Evolutionary conservation across 805 yeast genomes (phyloP), one percentile per base, ranked within the genome.

Genomic region (Starmerella floris): DNA sequence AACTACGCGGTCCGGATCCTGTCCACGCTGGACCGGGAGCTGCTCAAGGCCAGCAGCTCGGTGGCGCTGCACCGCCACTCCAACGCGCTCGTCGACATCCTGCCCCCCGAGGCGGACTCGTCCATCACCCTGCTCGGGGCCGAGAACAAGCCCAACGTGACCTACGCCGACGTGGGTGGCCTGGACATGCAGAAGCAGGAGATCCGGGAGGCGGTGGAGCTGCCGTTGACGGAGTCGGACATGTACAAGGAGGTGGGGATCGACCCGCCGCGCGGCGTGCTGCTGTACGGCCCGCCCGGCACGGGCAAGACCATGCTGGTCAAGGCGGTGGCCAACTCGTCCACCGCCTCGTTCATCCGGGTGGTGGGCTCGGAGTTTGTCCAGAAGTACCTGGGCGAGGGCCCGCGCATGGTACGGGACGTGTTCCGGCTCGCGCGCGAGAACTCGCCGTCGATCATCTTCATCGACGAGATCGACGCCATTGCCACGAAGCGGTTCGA

Each of bases 291-390:
- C n/a, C 97, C 98, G 10, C 99, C 99, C 37, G 99, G 99, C 61
- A 91, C 98, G 1, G 99, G 99, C 57, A 91, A 91, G 63, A 91
- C 99, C 20, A 87, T 91, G 97, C 73, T 91, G 60, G 99, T 91
- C 38, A 91, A 91, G 64, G 98, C 99, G 0, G 99, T 91, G 37
- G 99, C 99, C 11, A 88, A 91, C 64, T 77, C 88, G 44, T 80
- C 97, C 3, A 83, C 94, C 1, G 98, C 98, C 2, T 73, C 95
- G 4, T 91, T 91, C 57, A 91, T 91, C 54, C 82, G 97, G 62
- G 95, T 91, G 25, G 91, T 84, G 55, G 98, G 98, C 49, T 88
- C 97, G 1, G 99, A 91, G 62, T 91, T 91, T 58, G 98, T 91
- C 43, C 98, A 91, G 62, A 91, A 91, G 64, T 91, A 91, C 63